Evolutionary conservation across 208 protist genomes (phyloP).

Genomic region (Trypanosoma theileri): DNA sequence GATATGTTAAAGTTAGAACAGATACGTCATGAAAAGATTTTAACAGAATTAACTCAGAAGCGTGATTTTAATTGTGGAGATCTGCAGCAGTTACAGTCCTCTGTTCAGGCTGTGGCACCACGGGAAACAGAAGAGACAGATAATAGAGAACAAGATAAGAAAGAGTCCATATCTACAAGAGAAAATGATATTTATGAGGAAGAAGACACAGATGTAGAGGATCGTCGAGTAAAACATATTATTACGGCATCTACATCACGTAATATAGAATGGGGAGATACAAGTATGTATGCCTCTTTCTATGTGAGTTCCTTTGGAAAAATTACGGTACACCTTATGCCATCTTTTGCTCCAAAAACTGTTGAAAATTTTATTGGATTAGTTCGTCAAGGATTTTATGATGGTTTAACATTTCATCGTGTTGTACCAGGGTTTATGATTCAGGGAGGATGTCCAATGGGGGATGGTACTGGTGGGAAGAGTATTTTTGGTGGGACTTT

Average conservation of each 20-base stretch:
- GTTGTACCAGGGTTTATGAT: conserved; percentile 94
- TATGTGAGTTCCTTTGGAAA: conserved; percentile 50
- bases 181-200: conserved; percentile 9
- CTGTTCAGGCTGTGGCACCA: conserved; percentile 7
- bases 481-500: conserved; percentile 85
- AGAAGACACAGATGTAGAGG: conserved; percentile 22
- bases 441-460: conserved; percentile 92
- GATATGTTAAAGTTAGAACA: neutral
- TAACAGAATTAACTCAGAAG: conserved; percentile 22
- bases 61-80: conserved; percentile 33
- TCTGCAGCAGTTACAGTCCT: conserved; percentile 18
- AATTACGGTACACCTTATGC: conserved; percentile 88
- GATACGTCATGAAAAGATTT: neutral
- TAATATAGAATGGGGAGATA: conserved; percentile 19
- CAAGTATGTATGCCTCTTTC: conserved; percentile 8
- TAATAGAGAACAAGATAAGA: neutral
- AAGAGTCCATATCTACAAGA: neutral
- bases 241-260: conserved; percentile 27
- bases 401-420: conserved; percentile 94
- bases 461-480: conserved; percentile 93
- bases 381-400: conserved; percentile 88
- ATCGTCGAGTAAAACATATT: conserved; percentile 34
- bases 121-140: neutral
- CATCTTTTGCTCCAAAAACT: conserved; percentile 90
- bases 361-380: conserved; percentile 96